These are phyloP conservation scores for Aspergillus leporis DNA, from an alignment of 495 filamentous ascomycete genomes.

Conservation along the genomic window DNA sequence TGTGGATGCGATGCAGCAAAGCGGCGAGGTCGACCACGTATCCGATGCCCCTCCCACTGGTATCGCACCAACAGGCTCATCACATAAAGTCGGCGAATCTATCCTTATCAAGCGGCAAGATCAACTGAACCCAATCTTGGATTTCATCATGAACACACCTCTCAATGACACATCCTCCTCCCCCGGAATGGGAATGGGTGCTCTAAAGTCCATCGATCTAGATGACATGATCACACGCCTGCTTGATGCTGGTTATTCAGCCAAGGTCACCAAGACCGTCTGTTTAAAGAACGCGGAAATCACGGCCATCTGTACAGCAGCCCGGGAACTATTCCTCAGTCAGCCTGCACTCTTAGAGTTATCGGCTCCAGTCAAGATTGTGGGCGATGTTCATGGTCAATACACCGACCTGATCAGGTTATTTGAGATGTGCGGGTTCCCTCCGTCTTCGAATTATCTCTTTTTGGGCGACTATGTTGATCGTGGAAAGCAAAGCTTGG, in stretches of 20 bases:
- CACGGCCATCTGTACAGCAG: constrained; percentile 82
- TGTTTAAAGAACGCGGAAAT: constrained; percentile 98
- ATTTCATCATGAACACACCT: constrained; percentile 46
- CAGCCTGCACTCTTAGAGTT: constrained; percentile 93
- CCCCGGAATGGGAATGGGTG: constrained; percentile 57
- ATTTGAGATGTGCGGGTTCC: constrained; percentile 99
- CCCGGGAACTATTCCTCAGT: constrained; percentile 82
- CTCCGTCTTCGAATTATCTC: constrained; percentile 88
- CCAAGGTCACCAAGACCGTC: constrained; percentile 95
- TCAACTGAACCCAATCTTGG: constrained; percentile 61
- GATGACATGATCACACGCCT: constrained; percentile 97
- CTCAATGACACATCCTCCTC: constrained; percentile 39
- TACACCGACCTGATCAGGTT: constrained; percentile 96
- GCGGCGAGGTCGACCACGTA: constrained; percentile 90
- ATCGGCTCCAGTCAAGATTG: constrained; percentile 96
- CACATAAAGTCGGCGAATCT: constrained; percentile 53
- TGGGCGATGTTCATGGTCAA: constrained; percentile 97
- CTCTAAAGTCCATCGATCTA: constrained; percentile 86
- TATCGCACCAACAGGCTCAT: constrained; percentile 40
- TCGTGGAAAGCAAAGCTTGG: constrained; percentile 93
- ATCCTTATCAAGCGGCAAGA: constrained; percentile 80
- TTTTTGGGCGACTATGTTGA: constrained; percentile 99
- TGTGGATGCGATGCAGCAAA: constrained; percentile 76
- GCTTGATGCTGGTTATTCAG: constrained; percentile 90
- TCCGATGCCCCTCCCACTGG: constrained; percentile 86